Percentiles rank a stretch among this genome's conserved stretches.
Evolutionary conservation across 2,329 filamentous ascomycete species (phyloP).

Genomic region (Juglanconis sp.): DNA sequence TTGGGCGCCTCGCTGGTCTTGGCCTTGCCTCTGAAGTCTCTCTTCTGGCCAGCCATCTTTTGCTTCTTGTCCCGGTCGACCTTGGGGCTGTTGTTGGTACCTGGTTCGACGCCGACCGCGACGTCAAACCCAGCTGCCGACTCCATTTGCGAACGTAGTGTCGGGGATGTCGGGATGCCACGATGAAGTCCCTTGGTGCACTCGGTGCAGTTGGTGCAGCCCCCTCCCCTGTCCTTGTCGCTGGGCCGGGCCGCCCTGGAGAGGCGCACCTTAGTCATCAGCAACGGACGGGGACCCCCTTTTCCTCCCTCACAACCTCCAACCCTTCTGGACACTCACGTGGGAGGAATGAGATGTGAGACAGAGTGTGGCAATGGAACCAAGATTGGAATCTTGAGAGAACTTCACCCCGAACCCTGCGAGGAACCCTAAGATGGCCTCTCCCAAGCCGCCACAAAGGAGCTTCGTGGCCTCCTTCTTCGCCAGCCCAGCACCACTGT

Average conservation of each 20-base stretch:
- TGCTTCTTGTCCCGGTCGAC: not conserved
- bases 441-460: not conserved
- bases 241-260: not conserved
- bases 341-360: not conserved
- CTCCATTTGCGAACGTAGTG: not conserved
- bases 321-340: not conserved
- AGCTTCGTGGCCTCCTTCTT: conserved; percentile 30
- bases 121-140: not conserved
- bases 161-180: not conserved
- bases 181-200: not conserved
- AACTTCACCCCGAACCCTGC: not conserved
- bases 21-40: conserved; percentile 50
- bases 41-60: conserved; percentile 46
- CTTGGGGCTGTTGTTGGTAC: not conserved
- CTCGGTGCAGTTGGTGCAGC: not conserved
- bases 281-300: not conserved
- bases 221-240: not conserved
- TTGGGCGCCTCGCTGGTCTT: conserved; percentile 31
- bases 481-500: conserved; percentile 45
- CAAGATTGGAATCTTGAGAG: not conserved
- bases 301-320: not conserved
- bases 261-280: not conserved
- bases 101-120: not conserved
- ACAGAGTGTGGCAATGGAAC: not conserved
- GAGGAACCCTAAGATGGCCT: not conserved